Evolutionary conservation across 176 grass and related monocot genomes (phyloP).

Genomic region (Cocos nucifera): DNA sequence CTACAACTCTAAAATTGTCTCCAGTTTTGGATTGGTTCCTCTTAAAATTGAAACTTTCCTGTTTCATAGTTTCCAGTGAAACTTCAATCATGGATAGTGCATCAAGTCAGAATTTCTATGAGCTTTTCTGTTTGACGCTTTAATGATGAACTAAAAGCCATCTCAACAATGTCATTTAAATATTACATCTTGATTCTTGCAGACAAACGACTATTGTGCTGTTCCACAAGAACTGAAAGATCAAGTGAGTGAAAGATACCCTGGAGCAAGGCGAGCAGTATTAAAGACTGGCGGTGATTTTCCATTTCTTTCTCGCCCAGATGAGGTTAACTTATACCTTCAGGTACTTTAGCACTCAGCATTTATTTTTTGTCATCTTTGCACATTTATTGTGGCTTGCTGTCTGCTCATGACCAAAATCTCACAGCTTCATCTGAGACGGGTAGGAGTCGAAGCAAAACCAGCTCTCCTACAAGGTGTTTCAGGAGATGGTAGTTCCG

Average conservation of each 20-base stretch:
- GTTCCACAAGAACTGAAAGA: slow-evolving; percentile 85
- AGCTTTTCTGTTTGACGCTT: too few relatives aligned
- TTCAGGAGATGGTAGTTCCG: slow-evolving; percentile 40
- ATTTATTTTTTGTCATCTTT: neutral
- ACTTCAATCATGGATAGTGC: too few relatives aligned
- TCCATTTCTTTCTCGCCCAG: slow-evolving; percentile 82
- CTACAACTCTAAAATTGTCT: too few relatives aligned
- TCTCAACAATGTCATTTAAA: too few relatives aligned
- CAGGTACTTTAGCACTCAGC: slow-evolving; percentile 43
- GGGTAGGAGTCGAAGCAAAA: slow-evolving; percentile 82
- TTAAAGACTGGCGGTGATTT: slow-evolving; percentile 95
- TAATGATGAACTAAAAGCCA: too few relatives aligned
- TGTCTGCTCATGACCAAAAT: slow-evolving; percentile 22
- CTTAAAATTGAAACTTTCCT: too few relatives aligned
- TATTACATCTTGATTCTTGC: neutral
- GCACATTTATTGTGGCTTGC: slow-evolving; percentile 5
- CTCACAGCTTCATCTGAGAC: slow-evolving; percentile 84
- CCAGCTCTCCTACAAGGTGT: slow-evolving; percentile 49
- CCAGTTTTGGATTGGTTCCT: too few relatives aligned
- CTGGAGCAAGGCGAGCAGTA: slow-evolving; percentile 62
- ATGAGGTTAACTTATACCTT: slow-evolving; percentile 96
- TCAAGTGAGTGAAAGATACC: slow-evolving; percentile 83
- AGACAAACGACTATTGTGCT: slow-evolving; percentile 97
- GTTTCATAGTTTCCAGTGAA: too few relatives aligned
- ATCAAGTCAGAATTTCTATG: too few relatives aligned